Evolutionary conservation across 1,284 basidiomycete genomes (phyloP).

Genomic region (Cryptococcus sp.): DNA sequence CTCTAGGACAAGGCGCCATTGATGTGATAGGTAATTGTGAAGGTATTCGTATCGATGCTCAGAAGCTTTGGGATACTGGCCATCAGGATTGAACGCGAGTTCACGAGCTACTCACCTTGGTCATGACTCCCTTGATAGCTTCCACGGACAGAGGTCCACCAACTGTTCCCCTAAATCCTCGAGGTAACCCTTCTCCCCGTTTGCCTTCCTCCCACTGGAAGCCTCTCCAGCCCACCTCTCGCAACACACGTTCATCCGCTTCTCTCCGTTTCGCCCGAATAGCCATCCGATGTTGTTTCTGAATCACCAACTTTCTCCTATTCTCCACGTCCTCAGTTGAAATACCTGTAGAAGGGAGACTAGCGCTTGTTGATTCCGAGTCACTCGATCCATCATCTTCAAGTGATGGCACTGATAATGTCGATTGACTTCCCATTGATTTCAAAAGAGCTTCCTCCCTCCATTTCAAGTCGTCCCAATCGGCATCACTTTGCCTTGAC

Average conservation of each 20-base stretch:
- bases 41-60: constrained; percentile 53
- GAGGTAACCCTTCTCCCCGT: constrained; percentile 38
- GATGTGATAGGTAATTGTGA: constrained; percentile 52
- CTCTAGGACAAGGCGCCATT: constrained; percentile 48
- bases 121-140: constrained; percentile 80
- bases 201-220: constrained; percentile 43
- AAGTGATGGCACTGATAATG: constrained; percentile 3
- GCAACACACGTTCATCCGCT: constrained; percentile 18
- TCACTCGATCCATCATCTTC: constrained; percentile 11
- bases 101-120: constrained; percentile 59
- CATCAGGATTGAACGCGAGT: neutral
- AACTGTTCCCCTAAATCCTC: constrained; percentile 51
- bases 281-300: constrained; percentile 16
- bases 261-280: constrained; percentile 23
- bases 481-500: constrained; percentile 82
- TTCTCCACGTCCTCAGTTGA: constrained; percentile 21
- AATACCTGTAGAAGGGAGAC: constrained; percentile 16
- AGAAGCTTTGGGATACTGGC: constrained; percentile 53
- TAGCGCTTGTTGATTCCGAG: constrained; percentile 14
- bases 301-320: constrained; percentile 20
- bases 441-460: constrained; percentile 55
- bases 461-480: constrained; percentile 71
- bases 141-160: constrained; percentile 71
- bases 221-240: constrained; percentile 40
- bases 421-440: constrained; percentile 11